Evolutionary conservation across 2,329 filamentous ascomycete genomes (phyloP).

Genomic region (Exophiala calicioides): DNA sequence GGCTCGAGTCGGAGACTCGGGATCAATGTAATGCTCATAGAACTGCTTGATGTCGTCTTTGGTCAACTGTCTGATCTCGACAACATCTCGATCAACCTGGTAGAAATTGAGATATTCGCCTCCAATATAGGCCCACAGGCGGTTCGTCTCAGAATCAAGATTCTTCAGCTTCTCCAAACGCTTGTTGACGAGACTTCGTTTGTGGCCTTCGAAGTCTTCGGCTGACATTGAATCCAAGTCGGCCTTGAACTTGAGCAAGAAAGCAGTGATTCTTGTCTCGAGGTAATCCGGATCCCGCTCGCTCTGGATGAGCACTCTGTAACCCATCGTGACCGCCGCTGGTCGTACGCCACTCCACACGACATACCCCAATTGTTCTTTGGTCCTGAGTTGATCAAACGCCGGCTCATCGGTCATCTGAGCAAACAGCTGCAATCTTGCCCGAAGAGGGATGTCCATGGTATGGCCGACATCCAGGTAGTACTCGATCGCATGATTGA

Average conservation of each 20-base stretch:
- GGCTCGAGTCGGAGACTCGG: slow-evolving; percentile 70
- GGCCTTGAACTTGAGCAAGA: slow-evolving; percentile 68
- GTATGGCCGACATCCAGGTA: slow-evolving; percentile 70
- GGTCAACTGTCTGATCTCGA: slow-evolving; percentile 69
- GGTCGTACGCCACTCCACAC: slow-evolving; percentile 79
- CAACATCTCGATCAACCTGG: slow-evolving; percentile 76
- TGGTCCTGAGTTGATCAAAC: slow-evolving; percentile 92
- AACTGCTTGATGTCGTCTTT: slow-evolving; percentile 80
- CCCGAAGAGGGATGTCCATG: slow-evolving; percentile 67
- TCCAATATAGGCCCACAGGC: slow-evolving; percentile 82
- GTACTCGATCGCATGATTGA: slow-evolving; percentile 84
- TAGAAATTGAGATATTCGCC: slow-evolving; percentile 89
- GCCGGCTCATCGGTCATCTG: slow-evolving; percentile 92
- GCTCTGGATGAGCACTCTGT: slow-evolving; percentile 89
- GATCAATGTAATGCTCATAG: slow-evolving; percentile 73
- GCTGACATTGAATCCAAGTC: slow-evolving; percentile 75
- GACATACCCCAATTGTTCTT: slow-evolving; percentile 93
- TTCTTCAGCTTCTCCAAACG: slow-evolving; percentile 91
- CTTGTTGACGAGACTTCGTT: slow-evolving; percentile 83
- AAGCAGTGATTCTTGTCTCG: slow-evolving; percentile 82
- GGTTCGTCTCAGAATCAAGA: slow-evolving; percentile 75
- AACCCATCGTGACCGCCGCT: slow-evolving; percentile 76
- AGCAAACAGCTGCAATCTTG: slow-evolving; percentile 77
- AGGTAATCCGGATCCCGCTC: slow-evolving; percentile 82
- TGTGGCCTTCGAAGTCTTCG: slow-evolving; percentile 84